Conservation (phyloP, 257 asterid species). For the Ehretia macrophylla region DNA sequence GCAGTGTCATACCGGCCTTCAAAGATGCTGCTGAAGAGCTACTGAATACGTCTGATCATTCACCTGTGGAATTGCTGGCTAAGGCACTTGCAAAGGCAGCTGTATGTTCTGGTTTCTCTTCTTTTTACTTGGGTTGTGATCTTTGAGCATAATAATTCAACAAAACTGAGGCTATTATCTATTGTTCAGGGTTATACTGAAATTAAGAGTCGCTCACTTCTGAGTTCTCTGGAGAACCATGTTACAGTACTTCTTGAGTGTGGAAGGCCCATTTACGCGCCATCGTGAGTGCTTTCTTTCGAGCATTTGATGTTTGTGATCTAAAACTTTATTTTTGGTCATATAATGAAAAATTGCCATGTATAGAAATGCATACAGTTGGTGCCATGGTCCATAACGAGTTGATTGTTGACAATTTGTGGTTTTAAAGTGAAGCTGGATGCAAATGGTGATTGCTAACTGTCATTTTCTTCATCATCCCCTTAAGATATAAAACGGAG, state of each 20-base stretch:
- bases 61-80: conserved; percentile 80
- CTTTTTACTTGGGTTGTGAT: neutral
- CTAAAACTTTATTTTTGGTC: neutral
- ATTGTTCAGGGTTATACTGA: conserved; percentile 76
- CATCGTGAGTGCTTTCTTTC: conserved; percentile 54
- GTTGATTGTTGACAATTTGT: neutral
- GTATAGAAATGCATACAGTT: no score
- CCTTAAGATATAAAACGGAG: no score
- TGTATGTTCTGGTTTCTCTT: conserved; percentile 37
- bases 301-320: neutral
- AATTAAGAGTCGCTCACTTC: conserved; percentile 82
- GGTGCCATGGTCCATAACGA: no score
- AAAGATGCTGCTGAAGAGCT: conserved; percentile 90
- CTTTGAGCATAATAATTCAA: neutral
- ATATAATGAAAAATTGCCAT: no score
- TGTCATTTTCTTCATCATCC: no score
- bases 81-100: conserved; percentile 96
- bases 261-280: conserved; percentile 66
- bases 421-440: neutral
- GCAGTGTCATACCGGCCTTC: conserved; percentile 85
- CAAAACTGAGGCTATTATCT: neutral
- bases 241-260: conserved; percentile 73
- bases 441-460: neutral
- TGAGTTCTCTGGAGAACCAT: conserved; percentile 79
- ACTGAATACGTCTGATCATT: conserved; percentile 48